phyloP scores from a whole-genome alignment of 2,329 filamentous ascomycete species.

The Epichloe sylvatica region DNA sequence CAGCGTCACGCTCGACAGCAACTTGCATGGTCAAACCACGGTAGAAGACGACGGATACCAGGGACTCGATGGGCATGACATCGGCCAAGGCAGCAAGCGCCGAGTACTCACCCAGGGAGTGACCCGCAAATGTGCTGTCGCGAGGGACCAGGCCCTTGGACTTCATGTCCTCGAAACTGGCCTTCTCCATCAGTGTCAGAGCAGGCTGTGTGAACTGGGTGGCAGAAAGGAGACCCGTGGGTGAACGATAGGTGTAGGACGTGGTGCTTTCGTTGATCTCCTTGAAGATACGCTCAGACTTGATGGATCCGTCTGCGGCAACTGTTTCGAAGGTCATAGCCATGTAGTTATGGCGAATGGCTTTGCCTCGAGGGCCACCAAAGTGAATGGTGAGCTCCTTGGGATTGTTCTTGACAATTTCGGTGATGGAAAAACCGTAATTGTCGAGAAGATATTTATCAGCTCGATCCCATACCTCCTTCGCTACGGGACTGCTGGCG shows the following conservation, averaged over 20 bases:
- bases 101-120: conserved; percentile 98
- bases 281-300: conserved; percentile 99
- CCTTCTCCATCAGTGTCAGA: conserved; percentile 98
- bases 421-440: conserved; percentile 94
- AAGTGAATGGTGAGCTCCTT: conserved; percentile 98
- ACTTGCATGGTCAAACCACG: conserved; percentile 98
- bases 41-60: conserved; percentile 98
- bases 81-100: conserved; percentile 90
- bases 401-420: conserved; percentile 98
- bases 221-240: conserved; percentile 84
- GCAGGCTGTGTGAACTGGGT: conserved; percentile 98
- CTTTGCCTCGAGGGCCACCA: conserved; percentile 89
- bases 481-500: conserved; percentile 79
- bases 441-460: conserved; percentile 98
- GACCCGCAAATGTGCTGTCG: conserved; percentile 93
- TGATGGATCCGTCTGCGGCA: conserved; percentile 76
- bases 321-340: conserved; percentile 99
- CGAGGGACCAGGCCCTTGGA: conserved; percentile 89
- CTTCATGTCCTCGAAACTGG: conserved; percentile 97
- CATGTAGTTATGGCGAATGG: conserved; percentile 98
- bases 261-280: conserved; percentile 85
- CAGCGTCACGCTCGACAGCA: conserved; percentile 87
- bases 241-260: conserved; percentile 94
- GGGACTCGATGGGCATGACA: conserved; percentile 98
- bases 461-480: conserved; percentile 94